Conservation (phyloP, 176 grass and related monocot genomes). For the Tillandsia fasciculata region DNA sequence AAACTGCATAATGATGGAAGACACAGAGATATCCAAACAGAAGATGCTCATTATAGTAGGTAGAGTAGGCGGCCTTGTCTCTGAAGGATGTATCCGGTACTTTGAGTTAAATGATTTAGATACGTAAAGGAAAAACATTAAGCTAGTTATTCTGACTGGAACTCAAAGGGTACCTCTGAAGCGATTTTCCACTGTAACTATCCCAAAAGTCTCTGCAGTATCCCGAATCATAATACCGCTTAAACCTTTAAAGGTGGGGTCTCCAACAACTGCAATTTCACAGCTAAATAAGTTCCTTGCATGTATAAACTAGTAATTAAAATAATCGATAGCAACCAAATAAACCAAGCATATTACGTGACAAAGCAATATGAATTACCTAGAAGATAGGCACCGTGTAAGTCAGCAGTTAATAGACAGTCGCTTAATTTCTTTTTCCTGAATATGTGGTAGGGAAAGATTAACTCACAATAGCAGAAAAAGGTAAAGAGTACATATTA, state of each 20-base stretch:
- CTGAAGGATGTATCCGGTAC: too few species aligned
- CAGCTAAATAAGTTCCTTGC: neutral
- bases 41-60: too few species aligned
- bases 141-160: neutral
- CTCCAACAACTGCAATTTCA: constrained; percentile 47
- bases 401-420: constrained; percentile 58
- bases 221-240: constrained; percentile 79
- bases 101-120: too few species aligned
- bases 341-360: neutral
- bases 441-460: constrained; percentile 14
- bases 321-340: neutral
- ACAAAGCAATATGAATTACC: constrained; percentile 28
- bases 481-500: constrained; percentile 7
- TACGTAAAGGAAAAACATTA: neutral
- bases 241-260: constrained; percentile 40
- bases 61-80: too few species aligned
- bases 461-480: constrained; percentile 12
- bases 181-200: constrained; percentile 52
- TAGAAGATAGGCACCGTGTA: constrained; percentile 70
- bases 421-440: constrained; percentile 69
- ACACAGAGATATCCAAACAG: too few species aligned
- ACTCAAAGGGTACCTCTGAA: constrained; percentile 47
- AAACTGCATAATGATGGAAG: too few species aligned
- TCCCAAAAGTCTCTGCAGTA: constrained; percentile 82
- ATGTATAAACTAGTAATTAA: neutral